Base-by-base conservation (phyloP, 1,139 yeast species). In the Sugiyamaella grinbergsii region DNA sequence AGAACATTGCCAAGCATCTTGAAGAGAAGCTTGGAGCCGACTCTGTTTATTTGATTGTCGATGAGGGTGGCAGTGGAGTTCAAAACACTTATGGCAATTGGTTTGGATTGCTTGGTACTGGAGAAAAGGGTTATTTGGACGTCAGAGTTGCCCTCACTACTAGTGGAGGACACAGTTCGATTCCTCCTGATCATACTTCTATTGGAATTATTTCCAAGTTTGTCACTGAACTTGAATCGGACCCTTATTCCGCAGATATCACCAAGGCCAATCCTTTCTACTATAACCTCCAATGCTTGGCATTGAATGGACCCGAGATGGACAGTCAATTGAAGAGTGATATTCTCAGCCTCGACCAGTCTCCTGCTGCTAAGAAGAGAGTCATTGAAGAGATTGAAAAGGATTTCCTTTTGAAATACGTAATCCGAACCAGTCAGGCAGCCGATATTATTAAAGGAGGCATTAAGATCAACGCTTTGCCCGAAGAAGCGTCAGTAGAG, bases 161-260 rank as follows among this genome's bases (percentile, higher is more conserved):
- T 2, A 78, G 80, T n/a, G 91, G 91, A 47, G 91, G 91, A 3
- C 91, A 85, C 60, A 81, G 89, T 1, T 80, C 87, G 2, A 68
- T 78, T 23, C 91, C 91, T 5, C 87, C 85, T 5, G 80, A 75
- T 53, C 89, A 83, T 62, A 84, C 90, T 1, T 77, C 84, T 18
- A 83, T 85, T 64, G 93, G 91, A 15, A 76, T 85, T 41, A 72
- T 82, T 54, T 74, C 85, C 2, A 78, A 79, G 53, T 67, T 84
- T 52, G 71, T 81, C 22, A 62, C 70, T n/a, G 60, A 67, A 34
- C 71, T 83, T 40, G 91, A 85, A 64, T 63, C 61, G 23, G 72
- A 77, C 49, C 80, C 80, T 13, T 79, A 71, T 60, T 64, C 64
- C 24, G 68, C 80, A 4, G 63, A 70, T 22, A 69, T 83, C 51